Evolutionary conservation across 2,329 filamentous ascomycete species (phyloP).

Genomic region (Trichoderma guizhouense): DNA sequence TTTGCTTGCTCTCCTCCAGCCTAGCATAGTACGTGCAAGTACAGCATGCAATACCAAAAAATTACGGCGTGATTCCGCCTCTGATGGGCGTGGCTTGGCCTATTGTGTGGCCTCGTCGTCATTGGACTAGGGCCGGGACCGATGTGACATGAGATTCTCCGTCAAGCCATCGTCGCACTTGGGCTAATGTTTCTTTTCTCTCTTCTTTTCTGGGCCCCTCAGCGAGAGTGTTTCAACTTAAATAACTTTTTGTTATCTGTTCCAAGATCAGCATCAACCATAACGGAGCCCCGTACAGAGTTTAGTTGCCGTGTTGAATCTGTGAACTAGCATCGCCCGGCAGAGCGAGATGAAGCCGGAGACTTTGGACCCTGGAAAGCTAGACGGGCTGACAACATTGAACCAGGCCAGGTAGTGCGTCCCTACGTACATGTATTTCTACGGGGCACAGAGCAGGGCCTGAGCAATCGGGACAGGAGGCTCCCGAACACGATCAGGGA

Average conservation of each 20-base stretch:
- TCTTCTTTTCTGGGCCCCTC: background rate
- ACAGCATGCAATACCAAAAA: background rate
- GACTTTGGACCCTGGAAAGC: background rate
- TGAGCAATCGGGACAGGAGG: background rate
- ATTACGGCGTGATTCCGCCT: background rate
- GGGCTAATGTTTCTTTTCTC: background rate
- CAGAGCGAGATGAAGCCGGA: background rate
- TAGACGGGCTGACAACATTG: background rate
- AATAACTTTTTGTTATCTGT: background rate
- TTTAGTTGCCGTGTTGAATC: background rate
- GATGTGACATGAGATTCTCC: background rate
- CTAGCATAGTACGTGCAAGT: background rate
- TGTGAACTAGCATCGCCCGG: background rate
- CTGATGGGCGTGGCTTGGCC: slow-evolving; percentile 9
- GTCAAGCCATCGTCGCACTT: background rate
- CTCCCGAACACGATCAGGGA: background rate
- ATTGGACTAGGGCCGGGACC: background rate
- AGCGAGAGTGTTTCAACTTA: background rate
- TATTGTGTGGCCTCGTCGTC: background rate
- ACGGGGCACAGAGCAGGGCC: background rate
- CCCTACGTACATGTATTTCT: background rate
- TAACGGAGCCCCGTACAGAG: background rate
- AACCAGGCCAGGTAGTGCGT: background rate
- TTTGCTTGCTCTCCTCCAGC: background rate
- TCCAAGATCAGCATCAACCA: background rate